A percentile compares a stretch with the other conserved stretches of the same genome.
Conservation (phyloP, 768 basidiomycete species). For the Russula virescens region DNA sequence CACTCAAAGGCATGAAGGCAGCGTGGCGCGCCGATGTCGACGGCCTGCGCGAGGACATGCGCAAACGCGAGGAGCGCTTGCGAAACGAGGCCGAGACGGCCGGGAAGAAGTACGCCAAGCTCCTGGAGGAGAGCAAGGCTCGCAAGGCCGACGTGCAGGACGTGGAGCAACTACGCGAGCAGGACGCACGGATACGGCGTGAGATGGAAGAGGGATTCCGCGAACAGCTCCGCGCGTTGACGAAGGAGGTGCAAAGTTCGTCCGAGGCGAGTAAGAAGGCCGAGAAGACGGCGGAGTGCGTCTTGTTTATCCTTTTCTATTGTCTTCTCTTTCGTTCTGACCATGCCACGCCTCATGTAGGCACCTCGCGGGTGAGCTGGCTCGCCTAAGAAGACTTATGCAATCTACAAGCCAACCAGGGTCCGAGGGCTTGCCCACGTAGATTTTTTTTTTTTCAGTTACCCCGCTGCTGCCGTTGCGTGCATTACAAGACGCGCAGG, state of each 20-base stretch:
- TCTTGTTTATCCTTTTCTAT: conserved; percentile 7
- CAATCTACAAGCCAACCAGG: conserved; percentile 39
- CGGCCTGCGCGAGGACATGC: conserved; percentile 66
- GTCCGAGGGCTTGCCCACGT: conserved; percentile 14
- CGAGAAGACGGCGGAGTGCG: conserved; percentile 56
- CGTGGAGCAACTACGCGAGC: conserved; percentile 46
- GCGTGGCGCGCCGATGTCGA: conserved; percentile 73
- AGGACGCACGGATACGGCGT: conserved; percentile 44
- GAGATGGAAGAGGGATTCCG: conserved; percentile 59
- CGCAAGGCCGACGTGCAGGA: conserved; percentile 42
- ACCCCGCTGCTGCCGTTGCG: not conserved
- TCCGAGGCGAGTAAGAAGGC: conserved; percentile 53
- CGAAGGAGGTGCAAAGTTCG: conserved; percentile 48
- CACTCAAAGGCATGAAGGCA: conserved; percentile 64
- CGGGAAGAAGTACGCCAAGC: conserved; percentile 60
- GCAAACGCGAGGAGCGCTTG: conserved; percentile 63
- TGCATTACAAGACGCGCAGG: not conserved
- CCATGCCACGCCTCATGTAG: conserved; percentile 33
- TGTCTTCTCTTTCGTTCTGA: conserved; percentile 12
- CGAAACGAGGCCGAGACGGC: conserved; percentile 60
- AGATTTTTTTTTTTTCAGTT: not conserved
- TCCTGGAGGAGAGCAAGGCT: conserved; percentile 57
- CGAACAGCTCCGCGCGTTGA: conserved; percentile 50
- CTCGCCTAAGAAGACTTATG: conserved; percentile 69
- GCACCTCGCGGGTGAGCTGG: conserved; percentile 55